A percentile compares a stretch with the other conserved stretches of the same genome.
Conservation (phyloP, 176 grass and related monocot species). For the Raddia distichophylla region DNA sequence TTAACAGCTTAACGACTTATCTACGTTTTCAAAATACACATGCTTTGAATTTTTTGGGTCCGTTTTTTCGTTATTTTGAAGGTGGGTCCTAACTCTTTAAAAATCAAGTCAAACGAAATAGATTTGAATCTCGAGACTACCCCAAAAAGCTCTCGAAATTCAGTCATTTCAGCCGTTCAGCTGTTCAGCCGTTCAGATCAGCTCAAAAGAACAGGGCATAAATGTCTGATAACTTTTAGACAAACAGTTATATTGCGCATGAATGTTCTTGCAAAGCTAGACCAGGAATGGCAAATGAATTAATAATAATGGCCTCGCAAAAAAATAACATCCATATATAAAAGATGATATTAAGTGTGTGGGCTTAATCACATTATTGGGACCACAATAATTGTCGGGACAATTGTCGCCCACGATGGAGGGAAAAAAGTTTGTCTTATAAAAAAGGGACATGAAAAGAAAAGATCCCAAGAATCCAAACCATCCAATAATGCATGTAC, state of each 20-base stretch:
- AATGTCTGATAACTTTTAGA: background rate
- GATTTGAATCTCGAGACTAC: too few species aligned
- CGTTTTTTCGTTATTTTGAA: too few species aligned
- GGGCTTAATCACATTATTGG: background rate
- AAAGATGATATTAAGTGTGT: background rate
- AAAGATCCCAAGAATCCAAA: conserved; percentile 36
- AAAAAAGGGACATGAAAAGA: conserved; percentile 28
- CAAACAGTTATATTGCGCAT: background rate
- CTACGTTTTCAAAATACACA: too few species aligned
- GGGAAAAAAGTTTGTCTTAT: background rate
- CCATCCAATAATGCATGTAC: conserved; percentile 7
- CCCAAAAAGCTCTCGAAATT: too few species aligned
- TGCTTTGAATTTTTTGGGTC: too few species aligned
- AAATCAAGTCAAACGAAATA: too few species aligned
- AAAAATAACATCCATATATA: background rate
- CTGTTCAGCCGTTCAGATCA: too few species aligned
- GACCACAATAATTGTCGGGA: background rate
- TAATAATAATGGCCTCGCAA: background rate
- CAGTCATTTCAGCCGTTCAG: too few species aligned
- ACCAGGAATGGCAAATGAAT: background rate
- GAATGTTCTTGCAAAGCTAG: background rate
- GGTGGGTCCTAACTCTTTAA: too few species aligned
- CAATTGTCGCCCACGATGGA: background rate
- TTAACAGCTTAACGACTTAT: too few species aligned
- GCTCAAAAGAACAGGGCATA: too few species aligned